Base-by-base conservation (phyloP, 176 grass and related monocot species). In the Bolboschoenus planiculmis region DNA sequence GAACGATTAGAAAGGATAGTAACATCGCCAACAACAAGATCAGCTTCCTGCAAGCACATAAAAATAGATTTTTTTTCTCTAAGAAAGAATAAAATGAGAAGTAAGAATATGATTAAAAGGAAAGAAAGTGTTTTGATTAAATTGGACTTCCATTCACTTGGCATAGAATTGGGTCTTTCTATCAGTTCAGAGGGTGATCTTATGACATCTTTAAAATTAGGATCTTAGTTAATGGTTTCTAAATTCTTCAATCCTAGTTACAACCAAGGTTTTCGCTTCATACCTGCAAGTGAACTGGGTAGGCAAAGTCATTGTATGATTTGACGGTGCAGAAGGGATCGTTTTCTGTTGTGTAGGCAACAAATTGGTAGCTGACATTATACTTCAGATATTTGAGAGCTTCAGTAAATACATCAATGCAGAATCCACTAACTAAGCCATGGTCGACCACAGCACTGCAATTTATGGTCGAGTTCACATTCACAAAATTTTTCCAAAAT, bases 1-100 rank as follows among this genome's bases (percentile, higher is more conserved):
- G 55, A 44, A 2, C 87, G 63, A 20, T 64, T 13, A n/a, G 83
- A 54, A 1, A 82, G n/a, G 26, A 85, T 88, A 2, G 87, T 88
- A 3, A 88, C 63, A 57, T 88, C 87, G 42, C 77, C 87, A 10
- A 88, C 78, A n/a, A 63, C 83, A 2, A 42, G 46, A 82, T 88
- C 87, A 63, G 85, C 44, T 35, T 26, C 6, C 87, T 88, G 64
- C 27, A 84, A 14, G 11, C 18, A 68, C 10, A 39, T 23, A 20
- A 16, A 68, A 68, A 68, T 39, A 40, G 3, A 4, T 14, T n/a
- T n/a, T n/a, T n/a, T n/a, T n/a, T 65, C 35, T 31, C 14, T 18
- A 81, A 30, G 20, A 48, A 42, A 26, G 56, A 21, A 46, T 5
- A n/a, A 46, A 65, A 44, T 47, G 0, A 16, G 2, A 82, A 55